phyloP scores from a whole-genome alignment of 805 yeast species.

The Cyberlindnera misumaiensis region DNA sequence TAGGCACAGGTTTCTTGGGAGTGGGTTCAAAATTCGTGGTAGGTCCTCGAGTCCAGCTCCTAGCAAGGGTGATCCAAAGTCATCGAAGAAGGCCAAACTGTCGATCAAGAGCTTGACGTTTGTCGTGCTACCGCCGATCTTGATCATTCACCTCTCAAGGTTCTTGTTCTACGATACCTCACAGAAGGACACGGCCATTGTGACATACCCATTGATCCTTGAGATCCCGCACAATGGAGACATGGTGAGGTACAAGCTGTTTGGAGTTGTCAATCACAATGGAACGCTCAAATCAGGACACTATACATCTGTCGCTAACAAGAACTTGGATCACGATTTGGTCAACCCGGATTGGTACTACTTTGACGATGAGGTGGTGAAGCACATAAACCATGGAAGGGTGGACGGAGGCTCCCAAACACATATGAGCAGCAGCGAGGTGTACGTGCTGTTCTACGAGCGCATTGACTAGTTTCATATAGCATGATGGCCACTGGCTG shows the following conservation, averaged over 20 bases:
- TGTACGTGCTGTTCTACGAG: conserved; percentile 65
- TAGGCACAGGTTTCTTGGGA: conserved; percentile 17
- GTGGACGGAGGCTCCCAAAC: conserved; percentile 28
- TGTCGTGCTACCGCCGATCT: conserved; percentile 70
- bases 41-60: conserved; percentile 24
- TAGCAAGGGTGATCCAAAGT: conserved; percentile 1
- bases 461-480: conserved; percentile 11
- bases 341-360: conserved; percentile 54
- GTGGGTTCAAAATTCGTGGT: conserved; percentile 20
- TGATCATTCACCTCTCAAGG: conserved; percentile 81
- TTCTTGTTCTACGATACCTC: conserved; percentile 52
- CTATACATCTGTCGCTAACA: conserved; percentile 62
- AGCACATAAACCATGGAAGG: conserved; percentile 42
- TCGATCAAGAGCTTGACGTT: conserved; percentile 66
- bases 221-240: conserved; percentile 38
- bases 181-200: conserved; percentile 43
- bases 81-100: not conserved
- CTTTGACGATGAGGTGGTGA: conserved; percentile 65
- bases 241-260: conserved; percentile 40
- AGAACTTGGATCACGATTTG: conserved; percentile 30
- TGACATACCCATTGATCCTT: conserved; percentile 50
- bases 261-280: conserved; percentile 62
- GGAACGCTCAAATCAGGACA: conserved; percentile 73
- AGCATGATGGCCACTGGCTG: too few relatives aligned
- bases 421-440: conserved; percentile 46